Percentiles rank a stretch among this genome's conserved stretches.
These are phyloP conservation scores for Lactarius psammicola DNA, from an alignment of 768 basidiomycete genomes.

Conservation along the genomic window DNA sequence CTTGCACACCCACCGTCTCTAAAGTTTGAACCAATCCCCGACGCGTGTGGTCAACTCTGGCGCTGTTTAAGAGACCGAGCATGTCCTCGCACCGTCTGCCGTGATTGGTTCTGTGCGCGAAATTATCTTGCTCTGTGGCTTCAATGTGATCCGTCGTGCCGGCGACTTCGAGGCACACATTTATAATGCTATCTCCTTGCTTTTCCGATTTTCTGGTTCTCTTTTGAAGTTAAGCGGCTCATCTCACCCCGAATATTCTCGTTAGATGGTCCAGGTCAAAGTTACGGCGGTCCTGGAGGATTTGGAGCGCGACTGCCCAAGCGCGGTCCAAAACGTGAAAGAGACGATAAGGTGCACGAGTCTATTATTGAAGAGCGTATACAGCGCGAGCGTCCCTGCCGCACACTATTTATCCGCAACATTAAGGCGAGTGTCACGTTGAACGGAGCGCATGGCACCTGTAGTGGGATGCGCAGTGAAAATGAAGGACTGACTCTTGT, in stretches of 20 bases:
- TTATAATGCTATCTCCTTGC: conserved; percentile 12
- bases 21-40: conserved; percentile 12
- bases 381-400: conserved; percentile 89
- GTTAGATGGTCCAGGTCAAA: conserved; percentile 63
- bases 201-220: conserved; percentile 25
- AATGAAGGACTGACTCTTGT: conserved; percentile 20
- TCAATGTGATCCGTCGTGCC: conserved; percentile 13
- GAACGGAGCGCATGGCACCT: conserved; percentile 4
- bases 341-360: conserved; percentile 87
- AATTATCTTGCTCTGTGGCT: conserved; percentile 9
- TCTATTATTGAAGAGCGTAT: conserved; percentile 93
- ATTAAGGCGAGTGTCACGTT: conserved; percentile 77
- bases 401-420: conserved; percentile 96
- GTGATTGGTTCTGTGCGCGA: conserved; percentile 17
- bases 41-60: conserved; percentile 19
- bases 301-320: conserved; percentile 41
- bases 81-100: conserved; percentile 1
- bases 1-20: conserved; percentile 16
- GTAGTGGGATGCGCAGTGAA: conserved; percentile 1
- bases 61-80: conserved; percentile 20
- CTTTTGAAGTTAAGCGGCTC: conserved; percentile 24
- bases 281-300: conserved; percentile 50
- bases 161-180: conserved; percentile 8
- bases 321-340: conserved; percentile 64
- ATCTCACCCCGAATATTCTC: conserved; percentile 35